Percentiles rank a stretch among this genome's conserved stretches.
Conservation (phyloP, 2,329 filamentous ascomycete genomes). For the Teratosphaeria zuluensis region DNA sequence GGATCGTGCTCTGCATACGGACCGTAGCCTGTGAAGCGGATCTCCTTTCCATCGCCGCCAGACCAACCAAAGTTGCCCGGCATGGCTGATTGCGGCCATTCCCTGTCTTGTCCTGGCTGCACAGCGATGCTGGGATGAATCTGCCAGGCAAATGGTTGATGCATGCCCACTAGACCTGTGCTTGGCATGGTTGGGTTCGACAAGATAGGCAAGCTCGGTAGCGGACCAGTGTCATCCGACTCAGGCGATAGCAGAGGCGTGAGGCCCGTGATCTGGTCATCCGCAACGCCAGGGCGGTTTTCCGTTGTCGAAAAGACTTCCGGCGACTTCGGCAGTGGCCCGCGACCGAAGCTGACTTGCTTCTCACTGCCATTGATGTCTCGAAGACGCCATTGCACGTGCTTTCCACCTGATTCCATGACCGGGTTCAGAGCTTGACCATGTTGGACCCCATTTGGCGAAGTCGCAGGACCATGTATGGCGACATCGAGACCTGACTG, state of each 20-base stretch:
- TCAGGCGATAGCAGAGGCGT: conserved; percentile 5
- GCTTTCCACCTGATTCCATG: conserved; percentile 8
- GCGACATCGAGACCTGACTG: neutral
- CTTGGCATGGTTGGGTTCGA: neutral
- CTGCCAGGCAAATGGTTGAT: neutral
- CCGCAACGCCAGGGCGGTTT: neutral
- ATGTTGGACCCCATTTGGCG: conserved; percentile 4
- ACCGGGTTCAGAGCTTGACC: conserved; percentile 11
- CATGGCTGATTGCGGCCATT: conserved; percentile 1
- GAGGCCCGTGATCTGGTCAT: neutral
- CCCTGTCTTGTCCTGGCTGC: conserved; percentile 14
- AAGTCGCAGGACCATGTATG: neutral
- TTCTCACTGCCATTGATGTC: conserved; percentile 4
- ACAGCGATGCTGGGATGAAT: neutral
- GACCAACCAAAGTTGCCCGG: conserved; percentile 21
- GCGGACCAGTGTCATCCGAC: conserved; percentile 7
- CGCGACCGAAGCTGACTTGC: conserved; percentile 8
- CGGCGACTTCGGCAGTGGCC: neutral
- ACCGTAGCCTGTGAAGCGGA: conserved; percentile 24
- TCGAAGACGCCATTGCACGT: conserved; percentile 8
- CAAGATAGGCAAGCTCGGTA: conserved; percentile 1
- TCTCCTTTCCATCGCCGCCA: conserved; percentile 27
- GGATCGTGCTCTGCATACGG: conserved; percentile 23
- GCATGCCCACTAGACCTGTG: neutral
- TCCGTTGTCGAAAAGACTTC: neutral